Conservation (phyloP, 192 early-diverging fungal genomes). For the Blastocladiella britannica region DNA sequence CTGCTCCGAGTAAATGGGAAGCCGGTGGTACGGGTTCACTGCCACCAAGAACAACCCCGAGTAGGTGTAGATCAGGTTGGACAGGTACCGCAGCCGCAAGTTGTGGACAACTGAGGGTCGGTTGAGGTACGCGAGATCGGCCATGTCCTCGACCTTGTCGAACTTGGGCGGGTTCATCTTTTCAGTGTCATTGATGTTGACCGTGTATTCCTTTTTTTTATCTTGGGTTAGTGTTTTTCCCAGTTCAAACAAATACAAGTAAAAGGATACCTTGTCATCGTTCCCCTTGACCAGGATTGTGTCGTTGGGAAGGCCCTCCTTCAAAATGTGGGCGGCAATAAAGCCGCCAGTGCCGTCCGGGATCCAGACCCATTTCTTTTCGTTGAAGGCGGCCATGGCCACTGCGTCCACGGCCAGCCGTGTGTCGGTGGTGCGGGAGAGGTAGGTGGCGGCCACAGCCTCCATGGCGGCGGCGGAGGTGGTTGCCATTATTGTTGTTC, state of each 20-base stretch:
- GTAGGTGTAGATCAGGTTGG: slow-evolving; percentile 92
- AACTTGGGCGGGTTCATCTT: slow-evolving; percentile 99
- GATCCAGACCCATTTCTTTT: slow-evolving; percentile 97
- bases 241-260: not conserved
- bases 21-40: slow-evolving; percentile 85
- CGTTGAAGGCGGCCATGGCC: slow-evolving; percentile 59
- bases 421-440: too few species aligned
- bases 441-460: too few species aligned
- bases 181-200: slow-evolving; percentile 61
- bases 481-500: too few species aligned
- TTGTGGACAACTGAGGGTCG: slow-evolving; percentile 98
- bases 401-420: slow-evolving; percentile 30
- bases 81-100: slow-evolving; percentile 67
- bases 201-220: slow-evolving; percentile 29
- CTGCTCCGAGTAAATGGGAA: slow-evolving; percentile 49
- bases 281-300: slow-evolving; percentile 55
- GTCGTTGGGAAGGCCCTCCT: too few species aligned
- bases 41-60: slow-evolving; percentile 98
- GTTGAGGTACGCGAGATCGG: slow-evolving; percentile 87
- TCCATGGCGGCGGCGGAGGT: too few species aligned
- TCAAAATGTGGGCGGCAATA: slow-evolving; percentile 55
- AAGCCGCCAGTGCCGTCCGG: slow-evolving; percentile 79
- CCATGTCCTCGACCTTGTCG: slow-evolving; percentile 97
- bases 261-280: slow-evolving; percentile 42
- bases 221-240: not conserved